Evolutionary conservation across 352 stramenopile genomes (phyloP).

Genomic region (Phytophthora niederhauseri): DNA sequence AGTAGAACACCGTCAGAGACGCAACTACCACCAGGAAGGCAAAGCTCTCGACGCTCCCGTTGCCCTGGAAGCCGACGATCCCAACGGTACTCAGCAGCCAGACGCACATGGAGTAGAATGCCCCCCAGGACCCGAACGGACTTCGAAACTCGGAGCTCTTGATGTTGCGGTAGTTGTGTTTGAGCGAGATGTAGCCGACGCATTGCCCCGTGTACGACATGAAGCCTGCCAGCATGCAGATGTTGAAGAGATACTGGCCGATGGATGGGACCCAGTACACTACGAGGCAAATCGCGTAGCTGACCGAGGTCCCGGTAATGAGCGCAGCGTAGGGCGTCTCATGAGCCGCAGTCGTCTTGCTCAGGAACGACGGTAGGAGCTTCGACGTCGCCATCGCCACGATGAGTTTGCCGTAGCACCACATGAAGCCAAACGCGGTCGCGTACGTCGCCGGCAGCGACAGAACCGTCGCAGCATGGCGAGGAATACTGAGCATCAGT

Average conservation of each 20-base stretch:
- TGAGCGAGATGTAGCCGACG: slow-evolving; percentile 50
- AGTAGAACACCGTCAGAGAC: slow-evolving; percentile 42
- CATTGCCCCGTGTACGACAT: slow-evolving; percentile 51
- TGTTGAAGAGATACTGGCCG: slow-evolving; percentile 37
- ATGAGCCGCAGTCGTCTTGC: slow-evolving; percentile 15
- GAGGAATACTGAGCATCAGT: slow-evolving; percentile 30
- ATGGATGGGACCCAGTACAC: slow-evolving; percentile 36
- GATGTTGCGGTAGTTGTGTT: slow-evolving; percentile 51
- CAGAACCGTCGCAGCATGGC: slow-evolving; percentile 33
- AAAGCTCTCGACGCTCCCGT: slow-evolving; percentile 30
- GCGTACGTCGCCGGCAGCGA: slow-evolving; percentile 58
- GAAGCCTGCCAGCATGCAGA: slow-evolving; percentile 44
- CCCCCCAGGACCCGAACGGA: slow-evolving; percentile 40
- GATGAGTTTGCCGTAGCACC: slow-evolving; percentile 61
- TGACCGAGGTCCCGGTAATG: slow-evolving; percentile 28
- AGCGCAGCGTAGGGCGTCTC: slow-evolving; percentile 35
- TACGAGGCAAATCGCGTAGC: slow-evolving; percentile 43
- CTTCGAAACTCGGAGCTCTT: slow-evolving; percentile 48
- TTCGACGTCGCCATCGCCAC: slow-evolving; percentile 50
- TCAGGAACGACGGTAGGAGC: slow-evolving; percentile 41
- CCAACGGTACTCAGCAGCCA: slow-evolving; percentile 39
- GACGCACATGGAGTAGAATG: slow-evolving; percentile 38
- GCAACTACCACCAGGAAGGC: slow-evolving; percentile 26
- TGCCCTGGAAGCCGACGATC: slow-evolving; percentile 36
- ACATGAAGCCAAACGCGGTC: slow-evolving; percentile 61